Percentiles rank a stretch among this genome's conserved stretches.
Evolutionary conservation across 2,329 filamentous ascomycete genomes (phyloP).

Genomic region (Aspergillus transmontanensis): DNA sequence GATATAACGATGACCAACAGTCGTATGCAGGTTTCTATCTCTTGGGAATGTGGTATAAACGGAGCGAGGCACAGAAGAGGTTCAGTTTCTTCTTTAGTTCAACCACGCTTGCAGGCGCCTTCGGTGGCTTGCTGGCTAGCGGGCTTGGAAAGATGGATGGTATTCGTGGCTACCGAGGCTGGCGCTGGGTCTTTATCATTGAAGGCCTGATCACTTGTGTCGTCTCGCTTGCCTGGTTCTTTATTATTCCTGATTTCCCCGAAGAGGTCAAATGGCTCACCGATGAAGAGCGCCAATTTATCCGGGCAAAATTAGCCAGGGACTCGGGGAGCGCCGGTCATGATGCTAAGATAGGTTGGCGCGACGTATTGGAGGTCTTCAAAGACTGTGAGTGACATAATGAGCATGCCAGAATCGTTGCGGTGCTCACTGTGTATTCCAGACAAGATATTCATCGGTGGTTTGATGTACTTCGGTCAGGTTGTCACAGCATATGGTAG

Average conservation of each 20-base stretch:
- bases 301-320: conserved; percentile 65
- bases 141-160: conserved; percentile 63
- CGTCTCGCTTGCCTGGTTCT: conserved; percentile 61
- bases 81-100: conserved; percentile 93
- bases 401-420: not conserved
- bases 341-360: conserved; percentile 61
- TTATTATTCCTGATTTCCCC: conserved; percentile 72
- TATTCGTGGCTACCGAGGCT: conserved; percentile 57
- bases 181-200: conserved; percentile 59
- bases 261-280: conserved; percentile 73
- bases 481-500: conserved; percentile 72
- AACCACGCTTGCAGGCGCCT: conserved; percentile 63
- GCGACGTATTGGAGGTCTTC: conserved; percentile 65
- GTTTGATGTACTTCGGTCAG: conserved; percentile 79
- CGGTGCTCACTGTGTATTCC: conserved; percentile 17
- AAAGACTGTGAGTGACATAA: conserved; percentile 60
- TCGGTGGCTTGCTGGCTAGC: conserved; percentile 63
- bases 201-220: conserved; percentile 67
- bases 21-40: conserved; percentile 59
- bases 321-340: conserved; percentile 70
- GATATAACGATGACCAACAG: not conserved
- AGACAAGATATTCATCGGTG: conserved; percentile 70
- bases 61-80: conserved; percentile 83
- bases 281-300: conserved; percentile 41
- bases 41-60: conserved; percentile 81